These are phyloP conservation scores for Phytophthora vignae DNA, from an alignment of 352 stramenopile genomes.

Conservation along the genomic window DNA sequence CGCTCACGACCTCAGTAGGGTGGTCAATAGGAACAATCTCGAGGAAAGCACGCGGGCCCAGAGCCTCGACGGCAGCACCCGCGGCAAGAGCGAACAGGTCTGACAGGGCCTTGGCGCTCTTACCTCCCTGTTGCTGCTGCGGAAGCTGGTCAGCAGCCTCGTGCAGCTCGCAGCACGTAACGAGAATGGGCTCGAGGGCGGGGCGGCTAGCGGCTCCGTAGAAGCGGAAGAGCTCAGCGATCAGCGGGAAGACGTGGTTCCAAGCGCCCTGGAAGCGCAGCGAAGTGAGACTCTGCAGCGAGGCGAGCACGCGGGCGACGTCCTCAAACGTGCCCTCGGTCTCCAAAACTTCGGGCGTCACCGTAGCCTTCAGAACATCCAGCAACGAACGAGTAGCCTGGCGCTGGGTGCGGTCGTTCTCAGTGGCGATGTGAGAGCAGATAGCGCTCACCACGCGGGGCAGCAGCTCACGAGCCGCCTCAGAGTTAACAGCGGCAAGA, in stretches of 20 bases:
- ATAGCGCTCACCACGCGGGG: constrained; percentile 79
- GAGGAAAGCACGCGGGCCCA: constrained; percentile 76
- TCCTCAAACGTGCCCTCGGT: constrained; percentile 68
- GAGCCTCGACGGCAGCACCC: constrained; percentile 63
- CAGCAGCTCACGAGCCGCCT: constrained; percentile 68
- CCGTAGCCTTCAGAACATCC: constrained; percentile 65
- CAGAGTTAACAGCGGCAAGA: constrained; percentile 63
- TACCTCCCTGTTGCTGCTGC: constrained; percentile 44
- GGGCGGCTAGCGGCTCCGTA: constrained; percentile 66
- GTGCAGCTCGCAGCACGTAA: constrained; percentile 82
- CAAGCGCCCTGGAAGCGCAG: constrained; percentile 86
- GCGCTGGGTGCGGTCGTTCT: constrained; percentile 64
- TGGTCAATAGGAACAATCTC: constrained; percentile 80
- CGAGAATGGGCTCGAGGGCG: constrained; percentile 69
- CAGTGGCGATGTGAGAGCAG: constrained; percentile 78
- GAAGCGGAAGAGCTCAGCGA: constrained; percentile 78
- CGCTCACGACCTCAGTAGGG: constrained; percentile 71
- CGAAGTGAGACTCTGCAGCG: constrained; percentile 82
- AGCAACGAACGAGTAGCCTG: constrained; percentile 71
- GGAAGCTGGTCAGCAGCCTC: constrained; percentile 81
- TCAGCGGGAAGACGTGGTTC: constrained; percentile 79
- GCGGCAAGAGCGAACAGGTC: constrained; percentile 77
- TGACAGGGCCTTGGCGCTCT: constrained; percentile 50
- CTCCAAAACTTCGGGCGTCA: constrained; percentile 61
- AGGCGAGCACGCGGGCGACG: constrained; percentile 73